phyloP scores from a whole-genome alignment of 805 yeast species.

The Lipomyces kockii region DNA sequence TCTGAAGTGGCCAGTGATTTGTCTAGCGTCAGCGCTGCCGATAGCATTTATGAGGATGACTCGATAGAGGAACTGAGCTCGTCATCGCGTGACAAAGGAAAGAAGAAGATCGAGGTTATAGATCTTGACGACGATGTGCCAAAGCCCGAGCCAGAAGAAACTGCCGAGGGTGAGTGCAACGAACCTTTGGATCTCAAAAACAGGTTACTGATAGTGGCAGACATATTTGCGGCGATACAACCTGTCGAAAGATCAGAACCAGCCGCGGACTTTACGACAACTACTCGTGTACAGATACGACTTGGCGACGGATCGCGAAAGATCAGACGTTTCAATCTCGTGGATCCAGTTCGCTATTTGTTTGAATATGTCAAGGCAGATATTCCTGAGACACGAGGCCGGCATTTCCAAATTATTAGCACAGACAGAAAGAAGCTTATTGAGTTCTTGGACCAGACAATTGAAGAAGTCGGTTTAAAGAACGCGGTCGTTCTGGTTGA shows the following conservation, averaged over 20 bases:
- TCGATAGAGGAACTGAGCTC: slow-evolving; percentile 28
- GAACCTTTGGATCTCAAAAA: neutral
- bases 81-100: slow-evolving; percentile 24
- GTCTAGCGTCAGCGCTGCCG: slow-evolving; percentile 43
- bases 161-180: neutral
- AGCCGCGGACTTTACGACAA: slow-evolving; percentile 54
- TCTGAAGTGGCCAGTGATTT: slow-evolving; percentile 44
- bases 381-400: slow-evolving; percentile 51
- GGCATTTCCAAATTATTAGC: slow-evolving; percentile 52
- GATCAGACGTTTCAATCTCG: slow-evolving; percentile 66
- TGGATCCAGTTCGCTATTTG: slow-evolving; percentile 62
- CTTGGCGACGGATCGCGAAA: slow-evolving; percentile 84
- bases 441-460: slow-evolving; percentile 56
- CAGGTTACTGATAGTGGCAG: neutral
- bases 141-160: slow-evolving; percentile 5
- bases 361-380: slow-evolving; percentile 71
- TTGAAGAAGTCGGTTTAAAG: slow-evolving; percentile 75
- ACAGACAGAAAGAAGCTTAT: slow-evolving; percentile 64
- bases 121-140: slow-evolving; percentile 39
- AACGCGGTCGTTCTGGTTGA: slow-evolving; percentile 83
- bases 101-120: slow-evolving; percentile 39
- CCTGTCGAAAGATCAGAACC: slow-evolving; percentile 70
- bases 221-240: slow-evolving; percentile 52
- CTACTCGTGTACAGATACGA: slow-evolving; percentile 84
- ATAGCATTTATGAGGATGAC: slow-evolving; percentile 21